phyloP scores from a whole-genome alignment of 1,284 basidiomycete genomes.

The Albatrellus sp. region DNA sequence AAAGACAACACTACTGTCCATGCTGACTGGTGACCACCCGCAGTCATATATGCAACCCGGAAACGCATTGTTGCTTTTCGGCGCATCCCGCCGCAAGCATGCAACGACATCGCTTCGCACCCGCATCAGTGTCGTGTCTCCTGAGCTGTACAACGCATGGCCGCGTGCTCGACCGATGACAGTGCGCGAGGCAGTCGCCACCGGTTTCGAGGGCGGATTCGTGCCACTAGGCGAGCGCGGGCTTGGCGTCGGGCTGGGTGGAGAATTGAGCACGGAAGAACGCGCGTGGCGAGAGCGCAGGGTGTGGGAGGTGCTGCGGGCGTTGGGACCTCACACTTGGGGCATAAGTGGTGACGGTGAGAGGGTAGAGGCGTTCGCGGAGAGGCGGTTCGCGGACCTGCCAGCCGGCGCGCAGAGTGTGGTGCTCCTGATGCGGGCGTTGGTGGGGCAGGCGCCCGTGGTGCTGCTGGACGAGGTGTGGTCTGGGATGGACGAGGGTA shows the following conservation, averaged over 20 bases:
- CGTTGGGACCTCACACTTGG: conserved; percentile 53
- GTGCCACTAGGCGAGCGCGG: conserved; percentile 33
- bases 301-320: conserved; percentile 43
- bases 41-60: conserved; percentile 76
- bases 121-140: conserved; percentile 72
- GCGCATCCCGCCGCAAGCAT: conserved; percentile 48
- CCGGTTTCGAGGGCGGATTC: conserved; percentile 79
- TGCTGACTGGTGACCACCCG: conserved; percentile 91
- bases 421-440: conserved; percentile 73
- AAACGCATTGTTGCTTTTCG: conserved; percentile 58
- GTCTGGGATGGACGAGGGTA: conserved; percentile 77
- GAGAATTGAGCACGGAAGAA: conserved; percentile 20
- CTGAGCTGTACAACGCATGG: conserved; percentile 87
- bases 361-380: conserved; percentile 26
- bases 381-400: conserved; percentile 44
- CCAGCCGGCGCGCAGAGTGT: conserved; percentile 66
- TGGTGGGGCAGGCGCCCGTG: conserved; percentile 59
- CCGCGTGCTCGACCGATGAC: conserved; percentile 62
- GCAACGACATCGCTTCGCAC: conserved; percentile 45
- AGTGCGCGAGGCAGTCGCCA: conserved; percentile 71
- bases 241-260: conserved; percentile 31
- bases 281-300: conserved; percentile 32
- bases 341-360: conserved; percentile 2
- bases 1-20: conserved; percentile 89
- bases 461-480: conserved; percentile 85